Evolutionary conservation across 2,329 filamentous ascomycete species (phyloP), one percentile per base, ranked within the genome.

Genomic region (Scedosporium apiospermum): DNA sequence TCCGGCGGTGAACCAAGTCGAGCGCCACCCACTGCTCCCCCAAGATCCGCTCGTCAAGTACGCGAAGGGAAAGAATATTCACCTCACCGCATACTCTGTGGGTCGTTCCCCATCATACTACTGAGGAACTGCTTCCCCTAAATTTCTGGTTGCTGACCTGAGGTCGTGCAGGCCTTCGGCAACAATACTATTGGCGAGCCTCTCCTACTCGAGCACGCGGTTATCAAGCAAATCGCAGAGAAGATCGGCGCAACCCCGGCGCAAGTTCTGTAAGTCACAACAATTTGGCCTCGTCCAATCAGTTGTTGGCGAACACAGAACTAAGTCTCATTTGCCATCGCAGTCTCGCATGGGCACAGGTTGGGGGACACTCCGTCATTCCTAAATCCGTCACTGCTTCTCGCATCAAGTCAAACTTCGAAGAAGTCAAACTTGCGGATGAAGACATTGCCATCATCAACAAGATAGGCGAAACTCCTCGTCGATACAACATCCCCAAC

Each of bases 381-480:
- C 89, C 89, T 69, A 91, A 91, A 80, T 87, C 82, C 21, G 87
- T 90, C 66, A 90, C 82, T 63, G 79, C 84, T 59, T 78, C 79
- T 41, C 83, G 89, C 63, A 91, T 92, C 67, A 77, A 82, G 69
- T 81, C 79, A 69, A 91, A 92, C 80, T 90, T 87, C 71, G 77
- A 86, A 75, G 82, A 89, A 73, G 79, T 86, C 59, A 81, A 89
- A 69, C 76, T 90, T 64, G 74, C 76, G 55, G 77, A 82, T 46
- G 78, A 80, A 62, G 82, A 88, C 67, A 82, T 87, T 68, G 76
- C 79, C 65, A 84, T 80, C 14, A 80, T 90, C 57, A 81, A 86
- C 72, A 76, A 80, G 70, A 82, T 90, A 6, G 86, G 86, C 60
- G 78, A 83, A 73, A 77, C 68, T 62, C 74, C 73, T 14, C 68